A percentile compares a stretch with the other conserved stretches of the same genome.
These are phyloP conservation scores for Pascua guehoae DNA, from an alignment of 1,284 basidiomycete genomes.

Conservation along the genomic window DNA sequence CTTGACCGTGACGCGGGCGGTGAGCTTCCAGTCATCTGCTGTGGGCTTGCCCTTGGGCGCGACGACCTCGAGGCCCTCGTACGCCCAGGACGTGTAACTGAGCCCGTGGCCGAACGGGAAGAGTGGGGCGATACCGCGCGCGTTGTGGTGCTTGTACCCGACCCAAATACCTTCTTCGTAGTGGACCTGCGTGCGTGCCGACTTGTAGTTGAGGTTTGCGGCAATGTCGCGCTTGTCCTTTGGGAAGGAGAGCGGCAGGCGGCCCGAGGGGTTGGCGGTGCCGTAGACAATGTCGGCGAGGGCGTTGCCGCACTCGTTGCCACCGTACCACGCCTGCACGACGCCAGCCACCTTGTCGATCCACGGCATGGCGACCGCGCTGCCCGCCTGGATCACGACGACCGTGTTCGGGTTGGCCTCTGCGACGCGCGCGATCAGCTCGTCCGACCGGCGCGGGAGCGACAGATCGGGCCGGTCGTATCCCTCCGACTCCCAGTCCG, in stretches of 20 bases:
- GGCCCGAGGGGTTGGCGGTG: conserved; percentile 69
- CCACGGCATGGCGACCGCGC: conserved; percentile 73
- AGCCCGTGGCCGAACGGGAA: conserved; percentile 79
- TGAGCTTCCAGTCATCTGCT: conserved; percentile 40
- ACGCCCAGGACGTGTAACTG: conserved; percentile 72
- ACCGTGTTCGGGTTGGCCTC: conserved; percentile 65
- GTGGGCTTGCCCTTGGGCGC: conserved; percentile 57
- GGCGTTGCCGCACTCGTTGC: conserved; percentile 74
- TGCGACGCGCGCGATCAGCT: conserved; percentile 63
- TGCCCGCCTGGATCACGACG: conserved; percentile 72
- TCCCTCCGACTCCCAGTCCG: conserved; percentile 50
- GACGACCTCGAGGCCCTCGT: conserved; percentile 28
- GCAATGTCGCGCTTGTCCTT: conserved; percentile 67
- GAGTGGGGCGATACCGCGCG: conserved; percentile 61
- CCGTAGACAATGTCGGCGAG: conserved; percentile 76
- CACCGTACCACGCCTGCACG: conserved; percentile 75
- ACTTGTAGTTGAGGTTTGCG: conserved; percentile 62
- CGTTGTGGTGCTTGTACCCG: conserved; percentile 75
- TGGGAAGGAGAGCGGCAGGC: conserved; percentile 73
- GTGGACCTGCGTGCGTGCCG: conserved; percentile 62
- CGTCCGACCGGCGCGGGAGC: conserved; percentile 55
- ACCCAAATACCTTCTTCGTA: conserved; percentile 43
- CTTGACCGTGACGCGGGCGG: conserved; percentile 36
- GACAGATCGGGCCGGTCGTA: conserved; percentile 45
- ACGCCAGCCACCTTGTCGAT: conserved; percentile 61